Percentiles rank a stretch among this genome's conserved stretches.
These are phyloP conservation scores for Coniella vitis DNA, from an alignment of 2,329 filamentous ascomycete genomes.

Conservation along the genomic window DNA sequence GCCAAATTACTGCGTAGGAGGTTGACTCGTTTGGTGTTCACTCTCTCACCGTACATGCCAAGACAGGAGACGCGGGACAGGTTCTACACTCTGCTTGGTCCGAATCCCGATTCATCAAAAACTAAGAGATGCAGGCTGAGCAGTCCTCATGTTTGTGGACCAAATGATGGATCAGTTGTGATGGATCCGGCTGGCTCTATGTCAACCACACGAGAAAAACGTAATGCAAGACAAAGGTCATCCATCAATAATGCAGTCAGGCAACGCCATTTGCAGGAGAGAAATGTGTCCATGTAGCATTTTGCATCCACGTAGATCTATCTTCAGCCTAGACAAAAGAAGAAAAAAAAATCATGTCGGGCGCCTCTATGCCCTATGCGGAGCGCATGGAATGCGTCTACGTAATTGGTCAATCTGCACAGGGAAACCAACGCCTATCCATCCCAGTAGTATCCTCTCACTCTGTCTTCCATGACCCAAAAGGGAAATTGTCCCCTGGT, in stretches of 20 bases:
- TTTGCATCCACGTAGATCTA: constrained; percentile 2
- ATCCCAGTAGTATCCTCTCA: not conserved
- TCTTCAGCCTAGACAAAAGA: constrained; percentile 11
- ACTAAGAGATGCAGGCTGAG: not conserved
- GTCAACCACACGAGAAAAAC: not conserved
- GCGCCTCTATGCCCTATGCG: constrained; percentile 1
- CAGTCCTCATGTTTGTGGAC: too few species aligned
- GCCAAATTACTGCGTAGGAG: not conserved
- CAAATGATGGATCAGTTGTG: not conserved
- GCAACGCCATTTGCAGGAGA: too few species aligned
- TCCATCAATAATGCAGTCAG: not conserved
- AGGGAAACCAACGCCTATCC: constrained; percentile 3
- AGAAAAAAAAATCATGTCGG: too few species aligned
- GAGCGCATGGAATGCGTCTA: constrained; percentile 5
- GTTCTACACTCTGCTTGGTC: not conserved
- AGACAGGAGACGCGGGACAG: not conserved
- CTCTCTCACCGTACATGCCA: not conserved
- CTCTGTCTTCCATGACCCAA: not conserved
- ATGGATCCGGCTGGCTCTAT: not conserved
- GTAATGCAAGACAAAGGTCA: not conserved
- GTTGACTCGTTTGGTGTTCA: not conserved
- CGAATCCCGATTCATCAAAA: too few species aligned
- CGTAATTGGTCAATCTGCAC: constrained; percentile 9
- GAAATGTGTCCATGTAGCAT: not conserved
- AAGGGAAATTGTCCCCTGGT: not conserved